Conservation (phyloP, 139 green algal genomes). For the Chlorella sp. region DNA sequence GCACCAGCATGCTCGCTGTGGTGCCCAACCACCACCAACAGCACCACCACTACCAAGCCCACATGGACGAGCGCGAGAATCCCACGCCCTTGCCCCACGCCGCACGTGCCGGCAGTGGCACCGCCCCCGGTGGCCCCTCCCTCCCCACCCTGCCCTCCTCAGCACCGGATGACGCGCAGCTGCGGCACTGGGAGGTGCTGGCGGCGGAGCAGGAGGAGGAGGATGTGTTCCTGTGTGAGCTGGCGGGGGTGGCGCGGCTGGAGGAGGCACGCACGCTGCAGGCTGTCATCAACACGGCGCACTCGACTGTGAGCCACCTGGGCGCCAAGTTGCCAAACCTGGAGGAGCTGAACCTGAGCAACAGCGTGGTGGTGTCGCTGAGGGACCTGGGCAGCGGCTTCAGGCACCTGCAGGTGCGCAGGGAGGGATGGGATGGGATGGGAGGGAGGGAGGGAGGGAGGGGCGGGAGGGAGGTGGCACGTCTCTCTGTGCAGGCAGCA, state of each 20-base stretch:
- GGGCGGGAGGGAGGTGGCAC: too few species aligned
- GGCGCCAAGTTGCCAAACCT: constrained; percentile 30
- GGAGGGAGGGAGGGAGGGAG: too few species aligned
- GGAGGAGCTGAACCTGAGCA: constrained; percentile 44
- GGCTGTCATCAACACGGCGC: constrained; percentile 22
- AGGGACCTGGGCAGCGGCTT: constrained; percentile 44
- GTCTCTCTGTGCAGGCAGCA: too few species aligned
- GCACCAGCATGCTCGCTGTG: not conserved
- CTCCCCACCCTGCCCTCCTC: not conserved
- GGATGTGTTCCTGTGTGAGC: constrained; percentile 25
- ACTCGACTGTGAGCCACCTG: constrained; percentile 29
- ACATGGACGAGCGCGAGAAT: not conserved
- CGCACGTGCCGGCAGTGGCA: too few species aligned
- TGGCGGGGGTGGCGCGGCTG: constrained; percentile 24
- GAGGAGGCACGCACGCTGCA: constrained; percentile 3
- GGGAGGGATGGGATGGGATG: not conserved
- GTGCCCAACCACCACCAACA: not conserved
- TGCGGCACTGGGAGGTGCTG: constrained; percentile 8
- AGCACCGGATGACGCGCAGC: not conserved
- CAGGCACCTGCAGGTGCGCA: constrained; percentile 15
- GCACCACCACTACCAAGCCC: not conserved
- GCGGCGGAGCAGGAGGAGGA: constrained; percentile 14
- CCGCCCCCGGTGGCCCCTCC: too few species aligned
- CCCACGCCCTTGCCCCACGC: too few species aligned
- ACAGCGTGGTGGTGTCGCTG: constrained; percentile 27